Evolutionary conservation across 345 rosid species (phyloP).

Genomic region (Camelina neglecta): DNA sequence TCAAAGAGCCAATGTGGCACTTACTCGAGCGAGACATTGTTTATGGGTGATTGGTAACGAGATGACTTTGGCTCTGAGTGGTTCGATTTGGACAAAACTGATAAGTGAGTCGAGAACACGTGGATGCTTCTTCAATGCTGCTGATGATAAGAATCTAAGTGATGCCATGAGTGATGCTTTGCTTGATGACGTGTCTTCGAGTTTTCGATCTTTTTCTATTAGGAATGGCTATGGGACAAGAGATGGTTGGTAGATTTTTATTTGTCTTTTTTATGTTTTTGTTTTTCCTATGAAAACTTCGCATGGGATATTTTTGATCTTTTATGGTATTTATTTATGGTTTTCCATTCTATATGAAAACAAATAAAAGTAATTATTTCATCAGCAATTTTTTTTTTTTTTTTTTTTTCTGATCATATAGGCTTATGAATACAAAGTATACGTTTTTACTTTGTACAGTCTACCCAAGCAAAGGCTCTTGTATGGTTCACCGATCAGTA

Average conservation of each 20-base stretch:
- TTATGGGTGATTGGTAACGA: constrained; percentile 55
- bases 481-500: no score
- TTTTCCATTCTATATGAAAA: no score
- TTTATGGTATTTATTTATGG: no score
- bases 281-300: no score
- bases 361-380: no score
- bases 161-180: constrained; percentile 28
- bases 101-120: constrained; percentile 44
- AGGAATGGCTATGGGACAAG: background rate
- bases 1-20: constrained; percentile 46
- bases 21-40: constrained; percentile 49
- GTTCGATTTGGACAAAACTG: constrained; percentile 45
- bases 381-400: no score
- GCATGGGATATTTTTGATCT: no score
- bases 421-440: no score
- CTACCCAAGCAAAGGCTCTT: no score
- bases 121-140: constrained; percentile 41
- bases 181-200: constrained; percentile 24
- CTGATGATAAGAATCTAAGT: constrained; percentile 33
- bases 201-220: constrained; percentile 18
- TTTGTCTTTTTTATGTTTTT: no score
- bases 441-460: no score
- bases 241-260: background rate
- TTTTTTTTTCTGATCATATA: no score
- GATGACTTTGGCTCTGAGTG: constrained; percentile 40